These are phyloP conservation scores for Geosmithia putterillii DNA, from an alignment of 2,329 filamentous ascomycete species.

Conservation along the genomic window DNA sequence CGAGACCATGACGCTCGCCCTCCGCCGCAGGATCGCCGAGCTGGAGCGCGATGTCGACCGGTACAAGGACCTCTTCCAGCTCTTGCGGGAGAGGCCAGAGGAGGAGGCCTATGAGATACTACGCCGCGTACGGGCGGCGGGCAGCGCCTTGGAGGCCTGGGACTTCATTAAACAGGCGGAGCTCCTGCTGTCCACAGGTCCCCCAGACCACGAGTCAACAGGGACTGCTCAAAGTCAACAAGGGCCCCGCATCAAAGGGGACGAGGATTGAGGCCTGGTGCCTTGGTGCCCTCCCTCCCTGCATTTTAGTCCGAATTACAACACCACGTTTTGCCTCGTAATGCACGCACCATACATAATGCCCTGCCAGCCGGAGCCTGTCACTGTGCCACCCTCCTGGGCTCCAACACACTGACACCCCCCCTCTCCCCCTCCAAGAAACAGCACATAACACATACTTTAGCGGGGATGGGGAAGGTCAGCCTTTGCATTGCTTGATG, in stretches of 20 bases:
- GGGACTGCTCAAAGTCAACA: not conserved
- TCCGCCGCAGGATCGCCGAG: not conserved
- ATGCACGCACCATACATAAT: no score
- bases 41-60: not conserved
- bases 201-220: not conserved
- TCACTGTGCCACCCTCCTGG: no score
- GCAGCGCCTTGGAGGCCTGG: not conserved
- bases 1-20: not conserved
- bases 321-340: no score
- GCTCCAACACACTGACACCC: no score
- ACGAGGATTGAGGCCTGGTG: no score
- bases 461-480: no score
- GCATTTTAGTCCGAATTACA: no score
- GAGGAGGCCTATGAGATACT: slow-evolving; percentile 1
- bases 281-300: no score
- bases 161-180: not conserved
- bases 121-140: not conserved
- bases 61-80: slow-evolving; percentile 1
- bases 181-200: not conserved
- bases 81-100: not conserved
- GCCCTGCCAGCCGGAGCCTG: no score
- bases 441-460: no score
- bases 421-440: no score
- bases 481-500: no score
- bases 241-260: not conserved